These are phyloP conservation scores for Goffeauzyma gilvescens DNA, from an alignment of 768 basidiomycete species.

Conservation along the genomic window DNA sequence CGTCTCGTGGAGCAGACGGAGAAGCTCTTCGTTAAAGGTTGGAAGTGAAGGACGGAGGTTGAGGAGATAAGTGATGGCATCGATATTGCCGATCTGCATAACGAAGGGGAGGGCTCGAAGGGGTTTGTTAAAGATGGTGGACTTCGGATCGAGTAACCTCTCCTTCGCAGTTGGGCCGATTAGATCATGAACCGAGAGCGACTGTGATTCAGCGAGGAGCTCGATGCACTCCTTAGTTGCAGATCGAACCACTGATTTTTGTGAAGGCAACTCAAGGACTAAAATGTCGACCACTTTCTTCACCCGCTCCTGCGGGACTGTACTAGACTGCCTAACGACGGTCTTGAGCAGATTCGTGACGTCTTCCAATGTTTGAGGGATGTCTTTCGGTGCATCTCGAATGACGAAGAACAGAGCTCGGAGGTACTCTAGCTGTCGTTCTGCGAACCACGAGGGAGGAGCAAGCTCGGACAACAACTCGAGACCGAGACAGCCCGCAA, in stretches of 20 bases:
- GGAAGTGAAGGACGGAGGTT: conserved; percentile 72
- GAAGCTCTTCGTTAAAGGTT: conserved; percentile 77
- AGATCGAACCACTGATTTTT: conserved; percentile 65
- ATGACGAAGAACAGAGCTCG: conserved; percentile 76
- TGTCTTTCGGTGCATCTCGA: conserved; percentile 81
- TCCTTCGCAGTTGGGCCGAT: conserved; percentile 56
- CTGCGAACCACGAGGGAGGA: conserved; percentile 58
- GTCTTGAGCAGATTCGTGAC: conserved; percentile 53
- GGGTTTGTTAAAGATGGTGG: conserved; percentile 76
- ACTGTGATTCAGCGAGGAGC: conserved; percentile 53
- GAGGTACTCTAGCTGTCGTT: conserved; percentile 73
- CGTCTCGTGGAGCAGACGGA: conserved; percentile 78
- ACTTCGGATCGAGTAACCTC: conserved; percentile 51
- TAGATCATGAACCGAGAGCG: conserved; percentile 55
- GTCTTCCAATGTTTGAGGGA: conserved; percentile 60
- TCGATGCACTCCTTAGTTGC: conserved; percentile 65
- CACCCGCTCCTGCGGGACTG: conserved; percentile 38
- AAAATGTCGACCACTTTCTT: conserved; percentile 60
- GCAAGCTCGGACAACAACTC: conserved; percentile 59
- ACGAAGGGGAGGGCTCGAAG: conserved; percentile 81
- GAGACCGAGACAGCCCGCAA: conserved; percentile 73
- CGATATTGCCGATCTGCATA: conserved; percentile 94
- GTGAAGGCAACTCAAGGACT: conserved; percentile 60
- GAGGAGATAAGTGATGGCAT: conserved; percentile 84
- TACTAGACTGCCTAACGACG: conserved; percentile 27